Evolutionary conservation across 495 filamentous ascomycete species (phyloP).

Genomic region (Talaromyces proteolyticus): DNA sequence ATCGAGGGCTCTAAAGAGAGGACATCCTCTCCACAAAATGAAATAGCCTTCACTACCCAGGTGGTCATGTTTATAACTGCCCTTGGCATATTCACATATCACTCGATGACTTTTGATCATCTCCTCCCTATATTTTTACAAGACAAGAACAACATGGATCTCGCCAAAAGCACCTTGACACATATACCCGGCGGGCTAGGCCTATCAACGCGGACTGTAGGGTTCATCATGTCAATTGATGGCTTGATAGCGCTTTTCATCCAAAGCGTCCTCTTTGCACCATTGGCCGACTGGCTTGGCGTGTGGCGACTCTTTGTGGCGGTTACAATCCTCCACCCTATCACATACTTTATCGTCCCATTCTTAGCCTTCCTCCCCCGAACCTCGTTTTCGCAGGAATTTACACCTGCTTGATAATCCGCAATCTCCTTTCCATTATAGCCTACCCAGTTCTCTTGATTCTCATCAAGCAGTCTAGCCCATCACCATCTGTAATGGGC

Average conservation of each 20-base stretch:
- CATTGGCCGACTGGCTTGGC: constrained; percentile 64
- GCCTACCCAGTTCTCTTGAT: constrained; percentile 76
- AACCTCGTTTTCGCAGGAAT: constrained; percentile 58
- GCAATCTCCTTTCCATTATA: constrained; percentile 72
- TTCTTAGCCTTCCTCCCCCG: constrained; percentile 58
- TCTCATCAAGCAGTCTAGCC: constrained; percentile 77
- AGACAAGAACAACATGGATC: constrained; percentile 44
- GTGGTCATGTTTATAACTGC: constrained; percentile 66
- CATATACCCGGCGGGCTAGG: constrained; percentile 71
- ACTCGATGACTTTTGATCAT: constrained; percentile 84
- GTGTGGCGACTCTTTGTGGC: constrained; percentile 67
- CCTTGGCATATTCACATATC: constrained; percentile 79
- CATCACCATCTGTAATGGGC: constrained; percentile 58
- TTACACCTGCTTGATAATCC: constrained; percentile 62
- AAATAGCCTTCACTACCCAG: constrained; percentile 55
- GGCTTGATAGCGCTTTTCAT: constrained; percentile 74
- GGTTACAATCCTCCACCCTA: constrained; percentile 68
- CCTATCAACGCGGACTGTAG: constrained; percentile 64
- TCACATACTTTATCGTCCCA: constrained; percentile 71
- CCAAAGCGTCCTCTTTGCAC: constrained; percentile 70
- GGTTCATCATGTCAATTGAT: constrained; percentile 74
- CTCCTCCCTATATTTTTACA: constrained; percentile 81
- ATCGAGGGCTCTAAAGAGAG: constrained; percentile 37
- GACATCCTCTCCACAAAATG: constrained; percentile 19
- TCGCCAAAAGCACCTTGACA: constrained; percentile 28